phyloP scores from a whole-genome alignment of 1,284 basidiomycete species.

The Waitea zeae region DNA sequence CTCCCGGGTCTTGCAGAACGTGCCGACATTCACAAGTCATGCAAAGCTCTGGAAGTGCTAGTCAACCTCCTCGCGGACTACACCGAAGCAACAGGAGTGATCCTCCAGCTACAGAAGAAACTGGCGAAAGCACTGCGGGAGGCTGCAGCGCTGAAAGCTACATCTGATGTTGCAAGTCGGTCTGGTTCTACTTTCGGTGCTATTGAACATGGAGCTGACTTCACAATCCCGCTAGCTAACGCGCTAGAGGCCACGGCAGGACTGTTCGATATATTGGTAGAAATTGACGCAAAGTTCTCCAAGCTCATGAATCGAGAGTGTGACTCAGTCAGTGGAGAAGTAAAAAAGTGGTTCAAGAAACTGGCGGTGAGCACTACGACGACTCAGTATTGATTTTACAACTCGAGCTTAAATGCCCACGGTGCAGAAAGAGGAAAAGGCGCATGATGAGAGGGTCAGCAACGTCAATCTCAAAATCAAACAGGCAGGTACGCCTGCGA shows the following conservation, averaged over 20 bases:
- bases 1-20: slow-evolving; percentile 26
- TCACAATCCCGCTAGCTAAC: slow-evolving; percentile 27
- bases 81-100: slow-evolving; percentile 43
- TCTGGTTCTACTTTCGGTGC: too few relatives aligned
- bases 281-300: slow-evolving; percentile 54
- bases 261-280: slow-evolving; percentile 50
- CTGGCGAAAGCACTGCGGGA: slow-evolving; percentile 52
- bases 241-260: slow-evolving; percentile 41
- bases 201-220: neutral
- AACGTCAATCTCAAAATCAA: slow-evolving; percentile 58
- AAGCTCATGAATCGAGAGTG: slow-evolving; percentile 63
- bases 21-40: slow-evolving; percentile 58
- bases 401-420: neutral
- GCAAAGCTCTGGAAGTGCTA: slow-evolving; percentile 53
- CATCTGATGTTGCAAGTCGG: slow-evolving; percentile 43
- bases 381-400: neutral
- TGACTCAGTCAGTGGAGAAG: slow-evolving; percentile 39
- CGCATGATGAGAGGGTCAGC: slow-evolving; percentile 53
- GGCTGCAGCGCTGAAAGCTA: slow-evolving; percentile 39
- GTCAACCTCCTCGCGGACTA: slow-evolving; percentile 55
- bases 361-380: slow-evolving; percentile 31
- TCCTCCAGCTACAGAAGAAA: slow-evolving; percentile 57
- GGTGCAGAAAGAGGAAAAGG: slow-evolving; percentile 57
- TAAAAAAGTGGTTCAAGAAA: slow-evolving; percentile 75
- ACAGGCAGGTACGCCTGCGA: slow-evolving; percentile 37